A percentile compares a stretch with the other conserved stretches of the same genome.
Evolutionary conservation across 306 rosid species (phyloP).

Genomic region (Quillaja saponaria): DNA sequence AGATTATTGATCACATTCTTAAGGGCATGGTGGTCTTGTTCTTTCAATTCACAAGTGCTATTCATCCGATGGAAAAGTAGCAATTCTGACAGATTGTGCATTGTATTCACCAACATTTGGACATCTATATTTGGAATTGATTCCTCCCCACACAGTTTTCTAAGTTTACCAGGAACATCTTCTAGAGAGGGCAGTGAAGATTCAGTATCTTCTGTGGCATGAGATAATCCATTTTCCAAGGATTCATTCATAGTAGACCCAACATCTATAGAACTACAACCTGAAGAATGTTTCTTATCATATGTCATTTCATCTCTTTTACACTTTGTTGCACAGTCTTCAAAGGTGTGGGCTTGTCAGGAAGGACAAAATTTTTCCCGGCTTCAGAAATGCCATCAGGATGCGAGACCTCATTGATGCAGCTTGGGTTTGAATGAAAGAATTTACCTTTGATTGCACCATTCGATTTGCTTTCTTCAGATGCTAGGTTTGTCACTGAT

Average conservation of each 20-base stretch:
- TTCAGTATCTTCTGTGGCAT: constrained; percentile 26
- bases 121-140: constrained; percentile 51
- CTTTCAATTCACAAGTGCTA: constrained; percentile 46
- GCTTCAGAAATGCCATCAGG: constrained; percentile 33
- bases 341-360: constrained; percentile 43
- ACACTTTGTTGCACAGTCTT: constrained; percentile 34
- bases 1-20: constrained; percentile 59
- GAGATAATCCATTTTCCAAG: constrained; percentile 26
- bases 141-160: constrained; percentile 36
- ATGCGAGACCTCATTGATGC: constrained; percentile 36
- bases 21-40: constrained; percentile 48
- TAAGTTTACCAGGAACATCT: constrained; percentile 38
- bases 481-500: constrained; percentile 36
- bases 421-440: constrained; percentile 36
- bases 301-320: constrained; percentile 29
- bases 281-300: constrained; percentile 31
- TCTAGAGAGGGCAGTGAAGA: constrained; percentile 33
- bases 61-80: constrained; percentile 57
- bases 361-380: constrained; percentile 25
- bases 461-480: constrained; percentile 39
- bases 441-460: constrained; percentile 37
- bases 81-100: constrained; percentile 63
- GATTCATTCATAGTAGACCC: constrained; percentile 30
- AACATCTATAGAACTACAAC: constrained; percentile 32
- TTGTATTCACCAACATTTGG: constrained; percentile 51